These are phyloP conservation scores for Strobilomyces confusus DNA, from an alignment of 768 basidiomycete species.

Conservation along the genomic window DNA sequence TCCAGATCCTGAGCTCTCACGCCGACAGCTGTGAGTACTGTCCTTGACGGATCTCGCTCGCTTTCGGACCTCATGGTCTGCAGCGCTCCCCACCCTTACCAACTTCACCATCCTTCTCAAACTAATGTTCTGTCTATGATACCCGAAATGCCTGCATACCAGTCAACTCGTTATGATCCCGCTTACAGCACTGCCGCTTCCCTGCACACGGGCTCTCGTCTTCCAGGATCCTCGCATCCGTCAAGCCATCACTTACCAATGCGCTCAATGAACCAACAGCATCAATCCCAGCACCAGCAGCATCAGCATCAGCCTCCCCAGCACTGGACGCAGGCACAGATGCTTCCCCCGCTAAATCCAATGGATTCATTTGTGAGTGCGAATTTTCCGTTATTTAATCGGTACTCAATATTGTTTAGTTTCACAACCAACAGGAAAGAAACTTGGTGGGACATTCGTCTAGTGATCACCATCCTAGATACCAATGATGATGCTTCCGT, in stretches of 20 bases:
- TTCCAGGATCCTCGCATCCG: constrained; percentile 30
- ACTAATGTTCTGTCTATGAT: constrained; percentile 52
- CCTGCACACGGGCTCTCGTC: constrained; percentile 36
- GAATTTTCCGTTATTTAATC: background rate
- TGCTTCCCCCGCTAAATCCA: constrained; percentile 45
- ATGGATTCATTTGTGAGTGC: constrained; percentile 64
- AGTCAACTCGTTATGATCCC: constrained; percentile 50
- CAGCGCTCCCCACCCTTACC: constrained; percentile 45
- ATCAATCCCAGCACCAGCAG: constrained; percentile 29
- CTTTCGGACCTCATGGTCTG: constrained; percentile 16
- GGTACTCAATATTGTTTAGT: constrained; percentile 15
- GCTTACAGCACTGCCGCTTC: constrained; percentile 37
- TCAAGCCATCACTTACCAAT: constrained; percentile 38
- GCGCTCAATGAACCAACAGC: constrained; percentile 47
- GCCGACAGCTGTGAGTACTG: constrained; percentile 45
- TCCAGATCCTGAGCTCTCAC: constrained; percentile 40
- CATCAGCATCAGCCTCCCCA: constrained; percentile 18
- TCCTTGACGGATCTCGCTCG: background rate
- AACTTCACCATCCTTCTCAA: constrained; percentile 37
- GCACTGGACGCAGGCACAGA: constrained; percentile 51
- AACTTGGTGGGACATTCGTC: constrained; percentile 45
- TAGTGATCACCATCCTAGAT: constrained; percentile 47
- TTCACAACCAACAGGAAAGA: constrained; percentile 42
- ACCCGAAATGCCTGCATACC: constrained; percentile 54
- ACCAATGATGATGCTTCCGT: constrained; percentile 40